These are phyloP conservation scores for Talaromyces sp. DNA, from an alignment of 2,329 filamentous ascomycete genomes.

Conservation along the genomic window DNA sequence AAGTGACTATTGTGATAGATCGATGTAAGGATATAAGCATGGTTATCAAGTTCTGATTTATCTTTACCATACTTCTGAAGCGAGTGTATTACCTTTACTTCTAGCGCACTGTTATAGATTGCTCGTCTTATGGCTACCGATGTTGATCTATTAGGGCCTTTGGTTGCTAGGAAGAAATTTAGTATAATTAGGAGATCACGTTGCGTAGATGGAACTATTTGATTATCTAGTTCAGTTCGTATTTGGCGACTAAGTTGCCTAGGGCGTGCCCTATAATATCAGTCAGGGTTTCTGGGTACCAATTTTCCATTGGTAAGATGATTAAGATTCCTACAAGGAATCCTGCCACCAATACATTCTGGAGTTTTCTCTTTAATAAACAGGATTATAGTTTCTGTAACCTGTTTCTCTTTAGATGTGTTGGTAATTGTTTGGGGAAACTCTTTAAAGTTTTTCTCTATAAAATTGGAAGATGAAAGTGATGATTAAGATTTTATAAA, in stretches of 20 bases:
- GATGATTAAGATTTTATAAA: background rate
- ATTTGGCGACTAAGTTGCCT: slow-evolving; percentile 22
- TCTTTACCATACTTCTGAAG: background rate
- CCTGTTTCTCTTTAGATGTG: background rate
- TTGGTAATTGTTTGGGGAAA: background rate
- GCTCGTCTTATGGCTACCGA: background rate
- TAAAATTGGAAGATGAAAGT: background rate
- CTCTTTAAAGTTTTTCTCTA: background rate
- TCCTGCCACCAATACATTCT: background rate
- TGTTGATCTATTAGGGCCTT: background rate
- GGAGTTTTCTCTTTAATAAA: background rate
- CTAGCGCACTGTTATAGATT: slow-evolving; percentile 1
- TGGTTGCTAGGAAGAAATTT: background rate
- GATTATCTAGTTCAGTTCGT: slow-evolving; percentile 16
- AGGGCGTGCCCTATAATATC: slow-evolving; percentile 4
- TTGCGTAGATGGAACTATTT: slow-evolving; percentile 5
- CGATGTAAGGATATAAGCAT: slow-evolving; percentile 36
- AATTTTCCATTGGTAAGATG: background rate
- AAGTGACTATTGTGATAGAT: slow-evolving; percentile 32
- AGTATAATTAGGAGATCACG: slow-evolving; percentile 16
- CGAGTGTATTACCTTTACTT: background rate
- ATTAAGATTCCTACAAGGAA: background rate
- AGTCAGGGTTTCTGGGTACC: background rate
- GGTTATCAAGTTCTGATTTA: slow-evolving; percentile 30
- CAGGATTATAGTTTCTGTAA: background rate